These are phyloP conservation scores for Cryptococcus floricola DNA, from an alignment of 1,284 basidiomycete species.

Conservation along the genomic window DNA sequence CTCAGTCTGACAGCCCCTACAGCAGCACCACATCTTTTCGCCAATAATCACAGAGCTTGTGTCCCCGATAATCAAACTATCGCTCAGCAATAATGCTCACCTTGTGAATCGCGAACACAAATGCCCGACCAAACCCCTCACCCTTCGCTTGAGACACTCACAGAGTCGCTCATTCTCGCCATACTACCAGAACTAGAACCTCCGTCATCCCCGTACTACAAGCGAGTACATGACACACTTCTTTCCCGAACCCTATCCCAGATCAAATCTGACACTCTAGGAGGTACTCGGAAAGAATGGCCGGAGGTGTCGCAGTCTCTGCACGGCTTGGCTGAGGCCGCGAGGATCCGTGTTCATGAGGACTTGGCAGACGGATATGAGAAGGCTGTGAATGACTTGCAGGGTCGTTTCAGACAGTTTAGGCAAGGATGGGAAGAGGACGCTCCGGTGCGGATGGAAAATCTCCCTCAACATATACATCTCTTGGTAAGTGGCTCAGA, in stretches of 20 bases:
- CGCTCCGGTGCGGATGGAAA: slow-evolving; percentile 25
- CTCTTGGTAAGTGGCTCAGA: slow-evolving; percentile 23
- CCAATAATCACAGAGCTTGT: no score
- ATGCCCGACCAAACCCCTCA: no score
- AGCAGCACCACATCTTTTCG: no score
- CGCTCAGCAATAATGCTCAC: no score
- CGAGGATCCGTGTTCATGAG: slow-evolving; percentile 28
- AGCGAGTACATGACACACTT: slow-evolving; percentile 39
- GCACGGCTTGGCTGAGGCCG: slow-evolving; percentile 17
- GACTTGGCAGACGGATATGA: slow-evolving; percentile 33
- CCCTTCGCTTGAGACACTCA: no score
- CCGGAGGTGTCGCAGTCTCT: slow-evolving; percentile 19
- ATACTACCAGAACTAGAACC: slow-evolving; percentile 58
- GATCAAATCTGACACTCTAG: slow-evolving; percentile 18
- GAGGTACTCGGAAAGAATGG: slow-evolving; percentile 31
- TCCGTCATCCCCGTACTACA: slow-evolving; percentile 55
- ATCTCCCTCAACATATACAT: slow-evolving; percentile 40
- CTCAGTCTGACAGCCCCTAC: no score
- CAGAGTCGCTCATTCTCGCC: slow-evolving; percentile 54
- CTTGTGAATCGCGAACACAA: no score
- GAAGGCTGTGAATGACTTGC: slow-evolving; percentile 19
- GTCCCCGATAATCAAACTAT: no score
- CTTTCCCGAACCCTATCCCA: neutral
- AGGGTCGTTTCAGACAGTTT: slow-evolving; percentile 13
- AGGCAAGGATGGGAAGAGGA: slow-evolving; percentile 30